A percentile compares a stretch with the other conserved stretches of the same genome.
Evolutionary conservation across 2,329 filamentous ascomycete species (phyloP).

Genomic region (Penicillium expansum): DNA sequence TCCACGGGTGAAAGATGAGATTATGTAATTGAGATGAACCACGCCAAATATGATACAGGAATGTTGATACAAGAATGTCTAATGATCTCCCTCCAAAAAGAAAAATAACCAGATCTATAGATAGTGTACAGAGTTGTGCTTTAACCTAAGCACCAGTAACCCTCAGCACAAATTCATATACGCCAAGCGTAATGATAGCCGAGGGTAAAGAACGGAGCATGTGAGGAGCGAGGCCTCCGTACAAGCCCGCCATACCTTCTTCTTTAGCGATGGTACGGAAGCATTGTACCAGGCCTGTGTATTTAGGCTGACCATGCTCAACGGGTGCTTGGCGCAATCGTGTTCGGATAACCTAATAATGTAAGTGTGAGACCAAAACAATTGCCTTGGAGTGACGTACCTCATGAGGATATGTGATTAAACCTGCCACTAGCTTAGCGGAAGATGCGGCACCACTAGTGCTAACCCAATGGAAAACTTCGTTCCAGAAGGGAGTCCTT

Average conservation of each 20-base stretch:
- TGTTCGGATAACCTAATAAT: constrained; percentile 35
- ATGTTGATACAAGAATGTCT: constrained; percentile 2
- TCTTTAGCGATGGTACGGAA: constrained; percentile 35
- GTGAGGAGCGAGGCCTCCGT: constrained; percentile 38
- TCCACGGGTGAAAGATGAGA: not conserved
- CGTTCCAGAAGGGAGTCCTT: constrained; percentile 23
- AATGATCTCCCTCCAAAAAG: not conserved
- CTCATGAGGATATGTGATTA: constrained; percentile 39
- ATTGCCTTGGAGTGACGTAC: constrained; percentile 14
- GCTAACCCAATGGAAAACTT: constrained; percentile 29
- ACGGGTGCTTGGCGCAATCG: constrained; percentile 37
- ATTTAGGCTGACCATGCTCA: constrained; percentile 35
- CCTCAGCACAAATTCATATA: constrained; percentile 38
- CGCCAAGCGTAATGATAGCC: constrained; percentile 38
- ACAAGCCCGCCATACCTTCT: constrained; percentile 37
- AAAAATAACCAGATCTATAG: not conserved
- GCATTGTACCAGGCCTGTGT: constrained; percentile 37
- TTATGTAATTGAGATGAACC: not conserved
- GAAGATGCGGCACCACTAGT: constrained; percentile 36
- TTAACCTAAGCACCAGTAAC: constrained; percentile 10
- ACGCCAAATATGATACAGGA: not conserved
- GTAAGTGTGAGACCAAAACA: not conserved
- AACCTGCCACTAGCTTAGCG: constrained; percentile 34
- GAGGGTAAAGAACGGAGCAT: constrained; percentile 37
- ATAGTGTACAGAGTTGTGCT: constrained; percentile 1